A percentile compares a stretch with the other conserved stretches of the same genome.
Evolutionary conservation across 345 rosid species (phyloP).

Genomic region (Acer yangbiense): DNA sequence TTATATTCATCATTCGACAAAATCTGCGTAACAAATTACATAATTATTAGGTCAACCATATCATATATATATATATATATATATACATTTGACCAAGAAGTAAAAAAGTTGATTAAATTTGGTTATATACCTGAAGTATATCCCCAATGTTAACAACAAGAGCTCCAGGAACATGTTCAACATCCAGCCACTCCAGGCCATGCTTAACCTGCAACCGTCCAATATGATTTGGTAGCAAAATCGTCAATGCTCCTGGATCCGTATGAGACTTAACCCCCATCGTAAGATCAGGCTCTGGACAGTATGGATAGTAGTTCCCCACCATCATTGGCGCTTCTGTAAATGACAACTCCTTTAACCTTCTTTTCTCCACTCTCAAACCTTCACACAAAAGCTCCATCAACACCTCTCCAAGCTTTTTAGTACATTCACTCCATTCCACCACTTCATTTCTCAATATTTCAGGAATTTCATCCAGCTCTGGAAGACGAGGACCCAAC

Average conservation of each 20-base stretch:
- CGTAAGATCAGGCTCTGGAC: constrained; percentile 64
- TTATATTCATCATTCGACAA: constrained; percentile 50
- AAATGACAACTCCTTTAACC: constrained; percentile 43
- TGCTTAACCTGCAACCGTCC: constrained; percentile 58
- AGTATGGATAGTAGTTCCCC: constrained; percentile 51
- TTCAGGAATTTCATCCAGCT: constrained; percentile 43
- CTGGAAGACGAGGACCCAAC: constrained; percentile 28
- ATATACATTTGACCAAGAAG: too few species aligned
- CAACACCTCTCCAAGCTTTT: constrained; percentile 35
- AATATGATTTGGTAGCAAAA: constrained; percentile 44
- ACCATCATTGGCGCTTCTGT: constrained; percentile 42
- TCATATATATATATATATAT: too few species aligned
- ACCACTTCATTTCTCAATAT: constrained; percentile 40
- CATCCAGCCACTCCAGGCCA: constrained; percentile 47
- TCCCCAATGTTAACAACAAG: constrained; percentile 53
- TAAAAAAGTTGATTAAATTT: not conserved
- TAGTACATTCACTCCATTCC: constrained; percentile 40
- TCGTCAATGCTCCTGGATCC: constrained; percentile 48
- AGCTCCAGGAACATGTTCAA: constrained; percentile 44
- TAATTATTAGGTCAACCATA: too few species aligned
- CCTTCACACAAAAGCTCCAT: constrained; percentile 54
- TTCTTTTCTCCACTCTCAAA: constrained; percentile 35
- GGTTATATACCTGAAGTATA: constrained; percentile 41
- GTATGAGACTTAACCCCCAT: constrained; percentile 51
- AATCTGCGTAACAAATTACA: constrained; percentile 27